Base-by-base conservation (phyloP, 2,329 filamentous ascomycete species). In the Malbranchea zuffiana region DNA sequence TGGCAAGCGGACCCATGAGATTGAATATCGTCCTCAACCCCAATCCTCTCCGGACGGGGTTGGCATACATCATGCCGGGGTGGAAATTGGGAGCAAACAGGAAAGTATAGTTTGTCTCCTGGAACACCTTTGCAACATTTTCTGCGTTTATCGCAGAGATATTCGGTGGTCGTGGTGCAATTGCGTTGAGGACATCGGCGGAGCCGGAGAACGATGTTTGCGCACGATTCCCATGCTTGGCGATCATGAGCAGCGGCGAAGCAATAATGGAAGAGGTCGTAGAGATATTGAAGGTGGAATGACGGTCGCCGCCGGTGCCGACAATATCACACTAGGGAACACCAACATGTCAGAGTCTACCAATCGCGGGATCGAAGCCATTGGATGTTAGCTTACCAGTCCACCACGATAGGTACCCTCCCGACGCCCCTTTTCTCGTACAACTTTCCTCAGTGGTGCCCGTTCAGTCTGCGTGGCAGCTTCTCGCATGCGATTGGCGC, bases 21-120 rank as follows among this genome's bases (percentile, higher is more conserved):
- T 98, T 98, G 75, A 98, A 98, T 48, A 98, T 88, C 2, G 90
- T 98, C 50, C 90, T 78, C 71, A 90, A 88, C 41, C 88, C 88
- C 15, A 98, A 74, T 56, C 92, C 82, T 54, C 77, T 82, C 44
- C 90, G 80, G 46, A 95, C 79, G 2, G 80, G 76, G 3, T 86
- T 85, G 25, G 90, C 86, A 58, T 87, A 80, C 56, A 77, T 80
- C 80, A 96, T 95, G 32, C 86, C 88, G 0, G 86, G 85, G 63
- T 98, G 90, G 70, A 95, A 98, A 48, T 90, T 82, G 25, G 90
- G 88, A 0, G 90, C 90, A 55, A 90, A 96, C 19, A 98, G 73
- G 63, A 98, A 98, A 45, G 82, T 82, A 65, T 96, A 98, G 64
- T 93, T 95, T 44, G 80, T 82, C 40, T 70, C 66, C 32, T 74